phyloP scores from a whole-genome alignment of 345 rosid species.

The Luvunga scandens region DNA sequence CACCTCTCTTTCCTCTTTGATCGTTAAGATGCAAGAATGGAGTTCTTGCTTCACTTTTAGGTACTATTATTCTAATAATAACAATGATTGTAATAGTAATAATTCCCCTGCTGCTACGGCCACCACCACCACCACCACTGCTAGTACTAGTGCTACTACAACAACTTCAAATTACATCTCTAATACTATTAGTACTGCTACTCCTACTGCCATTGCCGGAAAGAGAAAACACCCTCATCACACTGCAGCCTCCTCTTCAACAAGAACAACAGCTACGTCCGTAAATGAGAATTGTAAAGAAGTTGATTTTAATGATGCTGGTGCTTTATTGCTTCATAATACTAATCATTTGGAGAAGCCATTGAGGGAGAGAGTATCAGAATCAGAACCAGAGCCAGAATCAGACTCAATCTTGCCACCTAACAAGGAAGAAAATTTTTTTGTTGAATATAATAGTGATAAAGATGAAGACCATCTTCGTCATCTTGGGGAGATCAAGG shows the following conservation, averaged over 20 bases:
- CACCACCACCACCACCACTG: not conserved
- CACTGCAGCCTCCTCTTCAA: not conserved
- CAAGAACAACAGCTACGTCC: not conserved
- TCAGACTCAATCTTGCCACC: not conserved
- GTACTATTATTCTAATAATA: not conserved
- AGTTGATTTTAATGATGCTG: not conserved
- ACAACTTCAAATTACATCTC: not conserved
- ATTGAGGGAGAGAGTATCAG: conserved; percentile 61
- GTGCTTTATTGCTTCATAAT: not conserved
- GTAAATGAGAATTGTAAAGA: not conserved
- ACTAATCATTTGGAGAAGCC: conserved; percentile 41
- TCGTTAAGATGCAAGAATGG: conserved; percentile 37
- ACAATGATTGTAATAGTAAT: no score
- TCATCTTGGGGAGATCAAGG: not conserved
- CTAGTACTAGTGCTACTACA: not conserved
- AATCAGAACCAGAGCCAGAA: conserved; percentile 8
- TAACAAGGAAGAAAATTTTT: not conserved
- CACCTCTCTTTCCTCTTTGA: conserved; percentile 29
- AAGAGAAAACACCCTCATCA: not conserved
- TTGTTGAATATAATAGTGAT: not conserved
- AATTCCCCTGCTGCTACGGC: not conserved
- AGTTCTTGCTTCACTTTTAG: conserved; percentile 29
- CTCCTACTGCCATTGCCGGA: not conserved
- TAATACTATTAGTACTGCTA: not conserved
- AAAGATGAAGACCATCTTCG: no score